phyloP scores from a whole-genome alignment of 768 basidiomycete genomes.

The Rubroboletus satanas region DNA sequence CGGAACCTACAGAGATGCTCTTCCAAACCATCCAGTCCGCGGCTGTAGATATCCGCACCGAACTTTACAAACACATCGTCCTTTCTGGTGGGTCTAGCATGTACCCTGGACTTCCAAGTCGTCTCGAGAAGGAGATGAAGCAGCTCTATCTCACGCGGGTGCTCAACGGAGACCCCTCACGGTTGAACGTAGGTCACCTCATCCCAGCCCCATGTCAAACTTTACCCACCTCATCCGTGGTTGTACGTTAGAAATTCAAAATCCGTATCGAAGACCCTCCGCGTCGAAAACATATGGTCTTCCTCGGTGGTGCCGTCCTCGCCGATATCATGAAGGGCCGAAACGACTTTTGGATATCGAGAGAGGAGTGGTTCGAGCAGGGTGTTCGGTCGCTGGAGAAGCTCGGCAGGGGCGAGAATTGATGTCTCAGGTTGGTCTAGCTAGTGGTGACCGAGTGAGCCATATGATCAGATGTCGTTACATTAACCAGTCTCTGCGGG shows the following conservation, averaged over 20 bases:
- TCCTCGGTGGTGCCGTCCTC: conserved; percentile 96
- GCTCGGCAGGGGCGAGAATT: conserved; percentile 65
- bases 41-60: conserved; percentile 82
- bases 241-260: conserved; percentile 87
- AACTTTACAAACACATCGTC: conserved; percentile 97
- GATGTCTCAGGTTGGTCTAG: not conserved
- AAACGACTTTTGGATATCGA: conserved; percentile 92
- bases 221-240: not conserved
- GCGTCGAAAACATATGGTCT: conserved; percentile 98
- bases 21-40: conserved; percentile 94
- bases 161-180: conserved; percentile 72
- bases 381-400: conserved; percentile 81
- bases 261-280: conserved; percentile 98
- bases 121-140: conserved; percentile 99
- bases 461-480: not conserved
- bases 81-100: conserved; percentile 97
- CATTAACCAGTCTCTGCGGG: not conserved
- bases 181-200: conserved; percentile 70
- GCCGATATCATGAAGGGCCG: conserved; percentile 98
- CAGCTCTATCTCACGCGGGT: conserved; percentile 95
- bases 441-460: not conserved
- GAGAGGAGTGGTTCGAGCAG: conserved; percentile 94
- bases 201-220: not conserved
- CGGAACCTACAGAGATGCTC: conserved; percentile 68
- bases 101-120: conserved; percentile 96